A percentile compares a stretch with the other conserved stretches of the same genome.
Evolutionary conservation across 805 yeast genomes (phyloP).

Genomic region (Ascoidea asiatica): DNA sequence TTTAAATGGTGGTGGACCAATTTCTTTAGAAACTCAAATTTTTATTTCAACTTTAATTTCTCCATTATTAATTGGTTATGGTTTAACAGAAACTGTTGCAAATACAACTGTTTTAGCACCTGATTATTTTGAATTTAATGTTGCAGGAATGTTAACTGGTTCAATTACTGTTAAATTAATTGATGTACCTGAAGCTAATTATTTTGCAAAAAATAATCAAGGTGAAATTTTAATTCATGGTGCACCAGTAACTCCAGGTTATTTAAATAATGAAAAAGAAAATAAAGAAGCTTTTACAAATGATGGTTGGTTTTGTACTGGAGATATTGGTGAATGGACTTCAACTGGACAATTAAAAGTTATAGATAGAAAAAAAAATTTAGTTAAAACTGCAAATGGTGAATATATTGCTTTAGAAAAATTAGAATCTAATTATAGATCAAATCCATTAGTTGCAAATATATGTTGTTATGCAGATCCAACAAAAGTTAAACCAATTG

Average conservation of each 20-base stretch:
- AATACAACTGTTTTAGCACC: slow-evolving; percentile 64
- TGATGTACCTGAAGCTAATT: slow-evolving; percentile 86
- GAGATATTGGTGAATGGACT: slow-evolving; percentile 95
- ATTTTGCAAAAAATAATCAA: slow-evolving; percentile 77
- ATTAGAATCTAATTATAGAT: slow-evolving; percentile 81
- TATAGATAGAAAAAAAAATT: slow-evolving; percentile 90
- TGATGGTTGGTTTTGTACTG: slow-evolving; percentile 92
- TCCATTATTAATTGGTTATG: slow-evolving; percentile 90
- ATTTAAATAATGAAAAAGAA: slow-evolving; percentile 74
- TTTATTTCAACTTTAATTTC: slow-evolving; percentile 66
- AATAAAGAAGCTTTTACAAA: slow-evolving; percentile 62
- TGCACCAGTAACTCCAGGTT: slow-evolving; percentile 56
- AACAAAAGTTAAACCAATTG: slow-evolving; percentile 80
- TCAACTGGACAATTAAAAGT: slow-evolving; percentile 63
- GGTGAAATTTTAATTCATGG: slow-evolving; percentile 87
- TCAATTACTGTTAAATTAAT: slow-evolving; percentile 78
- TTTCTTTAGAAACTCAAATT: slow-evolving; percentile 67
- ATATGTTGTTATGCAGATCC: slow-evolving; percentile 90
- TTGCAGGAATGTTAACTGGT: slow-evolving; percentile 75
- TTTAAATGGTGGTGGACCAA: slow-evolving; percentile 89
- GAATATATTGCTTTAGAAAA: slow-evolving; percentile 96
- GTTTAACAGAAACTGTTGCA: slow-evolving; percentile 93
- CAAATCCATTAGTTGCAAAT: slow-evolving; percentile 63
- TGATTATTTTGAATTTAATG: slow-evolving; percentile 51
- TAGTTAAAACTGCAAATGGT: slow-evolving; percentile 92